Conservation (phyloP, 208 protist species). For the Leishmania tropica region DNA sequence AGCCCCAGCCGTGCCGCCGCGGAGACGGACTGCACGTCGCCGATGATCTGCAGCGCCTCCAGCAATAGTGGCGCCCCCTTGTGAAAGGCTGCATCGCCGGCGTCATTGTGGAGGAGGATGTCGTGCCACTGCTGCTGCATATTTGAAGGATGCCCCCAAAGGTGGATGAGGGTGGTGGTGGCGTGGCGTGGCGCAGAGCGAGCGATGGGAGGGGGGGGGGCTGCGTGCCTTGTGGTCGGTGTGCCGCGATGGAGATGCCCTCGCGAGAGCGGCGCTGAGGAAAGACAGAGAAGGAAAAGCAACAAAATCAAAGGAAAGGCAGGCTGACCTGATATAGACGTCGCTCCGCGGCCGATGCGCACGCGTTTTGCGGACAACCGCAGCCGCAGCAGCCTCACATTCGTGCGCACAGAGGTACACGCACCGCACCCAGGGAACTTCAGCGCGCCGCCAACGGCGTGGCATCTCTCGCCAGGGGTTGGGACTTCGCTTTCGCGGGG, state of each 20-base stretch:
- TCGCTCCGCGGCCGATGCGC: too few species aligned
- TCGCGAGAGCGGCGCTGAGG: too few species aligned
- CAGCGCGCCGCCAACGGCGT: neutral
- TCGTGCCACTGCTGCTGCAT: slow-evolving; percentile 65
- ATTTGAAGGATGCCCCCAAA: neutral
- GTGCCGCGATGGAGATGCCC: neutral
- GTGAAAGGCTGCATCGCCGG: slow-evolving; percentile 58
- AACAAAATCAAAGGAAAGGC: too few species aligned
- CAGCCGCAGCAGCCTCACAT: neutral
- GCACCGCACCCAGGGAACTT: neutral
- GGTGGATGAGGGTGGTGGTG: neutral
- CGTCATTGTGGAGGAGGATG: slow-evolving; percentile 67
- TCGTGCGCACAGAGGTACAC: neutral
- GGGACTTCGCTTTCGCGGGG: neutral
- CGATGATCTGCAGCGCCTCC: slow-evolving; percentile 57
- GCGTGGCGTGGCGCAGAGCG: neutral
- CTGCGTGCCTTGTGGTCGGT: neutral
- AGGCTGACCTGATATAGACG: too few species aligned
- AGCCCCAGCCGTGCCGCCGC: slow-evolving; percentile 34
- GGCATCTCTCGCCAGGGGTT: neutral
- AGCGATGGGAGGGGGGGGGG: neutral
- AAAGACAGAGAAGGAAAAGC: too few species aligned
- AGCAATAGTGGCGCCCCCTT: slow-evolving; percentile 59
- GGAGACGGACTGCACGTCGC: slow-evolving; percentile 35
- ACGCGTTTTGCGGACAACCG: neutral